A percentile compares a stretch with the other conserved stretches of the same genome.
phyloP scores from a whole-genome alignment of 768 basidiomycete species.

The Cystofilobasidium bisporidii region DNA sequence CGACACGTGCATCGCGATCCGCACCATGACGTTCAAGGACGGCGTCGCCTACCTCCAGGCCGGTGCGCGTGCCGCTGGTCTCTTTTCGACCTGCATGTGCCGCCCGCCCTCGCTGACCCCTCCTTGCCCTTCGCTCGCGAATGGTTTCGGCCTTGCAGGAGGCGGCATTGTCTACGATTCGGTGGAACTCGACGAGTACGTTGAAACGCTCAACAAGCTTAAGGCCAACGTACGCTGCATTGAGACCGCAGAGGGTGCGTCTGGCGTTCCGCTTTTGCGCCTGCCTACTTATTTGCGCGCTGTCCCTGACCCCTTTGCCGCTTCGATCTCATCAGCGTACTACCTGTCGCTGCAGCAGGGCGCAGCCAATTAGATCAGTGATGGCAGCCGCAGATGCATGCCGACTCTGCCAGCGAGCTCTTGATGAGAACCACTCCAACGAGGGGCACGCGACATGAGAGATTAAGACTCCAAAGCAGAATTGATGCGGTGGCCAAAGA shows the following conservation, averaged over 20 bases:
- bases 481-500: no score
- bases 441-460: no score
- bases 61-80: constrained; percentile 29
- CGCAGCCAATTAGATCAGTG: neutral
- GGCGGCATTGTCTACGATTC: constrained; percentile 97
- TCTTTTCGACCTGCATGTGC: neutral
- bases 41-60: constrained; percentile 81
- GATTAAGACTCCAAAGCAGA: no score
- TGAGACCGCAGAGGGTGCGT: constrained; percentile 77
- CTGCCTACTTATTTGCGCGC: neutral
- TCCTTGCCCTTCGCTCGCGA: neutral
- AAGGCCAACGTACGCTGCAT: constrained; percentile 75
- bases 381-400: no score
- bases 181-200: constrained; percentile 92
- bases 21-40: constrained; percentile 94
- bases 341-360: constrained; percentile 9
- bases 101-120: neutral
- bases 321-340: constrained; percentile 5
- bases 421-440: no score
- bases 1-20: constrained; percentile 98
- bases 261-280: neutral
- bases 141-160: constrained; percentile 41
- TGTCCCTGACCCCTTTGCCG: neutral
- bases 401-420: no score
- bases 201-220: constrained; percentile 92